phyloP scores from a whole-genome alignment of 2,329 filamentous ascomycete species.

The Helminthosporium solani region DNA sequence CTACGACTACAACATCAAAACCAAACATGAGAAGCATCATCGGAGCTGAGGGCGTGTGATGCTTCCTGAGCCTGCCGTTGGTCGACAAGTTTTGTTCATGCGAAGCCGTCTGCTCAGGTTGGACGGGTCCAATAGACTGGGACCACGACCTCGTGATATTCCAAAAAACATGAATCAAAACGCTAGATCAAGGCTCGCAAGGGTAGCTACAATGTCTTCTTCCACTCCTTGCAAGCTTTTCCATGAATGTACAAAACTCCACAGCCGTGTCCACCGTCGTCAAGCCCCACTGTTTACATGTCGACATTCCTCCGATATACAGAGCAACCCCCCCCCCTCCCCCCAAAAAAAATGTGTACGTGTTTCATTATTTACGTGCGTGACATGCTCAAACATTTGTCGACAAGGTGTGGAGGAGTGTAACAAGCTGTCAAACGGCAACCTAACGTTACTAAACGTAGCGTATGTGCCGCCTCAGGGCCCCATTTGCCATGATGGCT shows the following conservation, averaged over 20 bases:
- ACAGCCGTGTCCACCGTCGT: too few species aligned
- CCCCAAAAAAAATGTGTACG: neutral
- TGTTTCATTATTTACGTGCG: neutral
- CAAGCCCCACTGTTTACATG: neutral
- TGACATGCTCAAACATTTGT: neutral
- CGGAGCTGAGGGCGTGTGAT: neutral
- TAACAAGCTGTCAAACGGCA: neutral
- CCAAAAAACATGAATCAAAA: constrained; percentile 1
- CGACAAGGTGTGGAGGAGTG: neutral
- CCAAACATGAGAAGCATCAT: neutral
- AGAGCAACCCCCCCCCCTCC: neutral
- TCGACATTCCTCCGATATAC: neutral
- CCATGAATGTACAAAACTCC: neutral
- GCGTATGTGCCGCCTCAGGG: neutral
- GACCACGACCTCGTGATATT: constrained; percentile 13
- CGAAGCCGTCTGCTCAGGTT: constrained; percentile 1
- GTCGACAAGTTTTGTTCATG: constrained; percentile 3
- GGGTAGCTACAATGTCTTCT: constrained; percentile 13
- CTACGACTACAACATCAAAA: neutral
- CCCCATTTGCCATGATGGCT: neutral
- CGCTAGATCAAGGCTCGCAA: constrained; percentile 1
- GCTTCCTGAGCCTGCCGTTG: constrained; percentile 1
- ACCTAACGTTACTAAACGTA: neutral
- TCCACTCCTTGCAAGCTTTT: constrained; percentile 4
- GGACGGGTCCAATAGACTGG: constrained; percentile 12